A percentile compares a stretch with the other conserved stretches of the same genome.
These are phyloP conservation scores for Blastobotrys elegans DNA, from an alignment of 1,139 yeast species.

Conservation along the genomic window DNA sequence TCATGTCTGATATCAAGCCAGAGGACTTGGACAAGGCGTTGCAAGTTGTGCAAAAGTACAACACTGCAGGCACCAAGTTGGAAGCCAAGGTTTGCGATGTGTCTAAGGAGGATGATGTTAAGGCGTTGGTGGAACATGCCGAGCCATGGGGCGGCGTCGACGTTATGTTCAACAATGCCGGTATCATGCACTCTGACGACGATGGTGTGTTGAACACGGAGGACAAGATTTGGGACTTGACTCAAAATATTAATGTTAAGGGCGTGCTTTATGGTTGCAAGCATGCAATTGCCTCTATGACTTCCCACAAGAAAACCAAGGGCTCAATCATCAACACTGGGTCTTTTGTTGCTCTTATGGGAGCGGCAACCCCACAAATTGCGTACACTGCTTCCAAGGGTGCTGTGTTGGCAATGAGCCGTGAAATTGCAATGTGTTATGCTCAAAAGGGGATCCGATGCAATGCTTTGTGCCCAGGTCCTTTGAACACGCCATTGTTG, in stretches of 20 bases:
- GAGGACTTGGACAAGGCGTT: conserved; percentile 31
- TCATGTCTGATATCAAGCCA: conserved; percentile 53
- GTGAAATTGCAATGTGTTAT: conserved; percentile 63
- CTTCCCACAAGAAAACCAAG: conserved; percentile 41
- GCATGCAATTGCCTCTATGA: conserved; percentile 46
- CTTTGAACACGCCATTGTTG: conserved; percentile 51
- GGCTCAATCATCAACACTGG: conserved; percentile 62
- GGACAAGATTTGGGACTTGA: conserved; percentile 45
- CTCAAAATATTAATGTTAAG: conserved; percentile 50
- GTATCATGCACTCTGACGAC: conserved; percentile 70
- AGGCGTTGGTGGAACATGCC: conserved; percentile 33
- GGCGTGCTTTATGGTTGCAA: conserved; percentile 58
- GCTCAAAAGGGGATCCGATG: conserved; percentile 65
- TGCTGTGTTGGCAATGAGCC: conserved; percentile 42
- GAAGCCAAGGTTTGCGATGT: conserved; percentile 32
- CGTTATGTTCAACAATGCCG: conserved; percentile 67
- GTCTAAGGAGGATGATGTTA: conserved; percentile 35
- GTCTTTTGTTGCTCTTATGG: conserved; percentile 55
- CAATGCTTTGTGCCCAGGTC: conserved; percentile 66
- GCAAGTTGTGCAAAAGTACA: conserved; percentile 26
- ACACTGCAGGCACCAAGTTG: conserved; percentile 24
- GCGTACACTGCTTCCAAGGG: conserved; percentile 41
- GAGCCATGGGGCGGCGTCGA: conserved; percentile 52
- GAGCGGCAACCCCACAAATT: conserved; percentile 36
- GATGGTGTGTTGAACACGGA: conserved; percentile 40